phyloP scores from a whole-genome alignment of 441 rosid species.

The Pelargonium myrrhifolium region DNA sequence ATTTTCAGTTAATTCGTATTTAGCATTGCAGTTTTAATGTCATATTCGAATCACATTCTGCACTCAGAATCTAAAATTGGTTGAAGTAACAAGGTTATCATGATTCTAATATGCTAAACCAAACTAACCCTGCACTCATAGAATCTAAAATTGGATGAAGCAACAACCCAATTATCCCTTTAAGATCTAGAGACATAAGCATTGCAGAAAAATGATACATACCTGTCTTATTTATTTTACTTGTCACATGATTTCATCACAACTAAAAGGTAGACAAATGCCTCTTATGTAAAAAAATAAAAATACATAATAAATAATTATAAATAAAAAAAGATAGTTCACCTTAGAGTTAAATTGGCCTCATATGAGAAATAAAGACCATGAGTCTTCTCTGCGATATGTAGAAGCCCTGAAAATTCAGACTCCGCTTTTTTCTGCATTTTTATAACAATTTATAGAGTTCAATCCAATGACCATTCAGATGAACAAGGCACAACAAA shows the following conservation, averaged over 20 bases:
- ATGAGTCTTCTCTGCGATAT: conserved; percentile 48
- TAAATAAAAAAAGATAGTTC: conserved; percentile 9
- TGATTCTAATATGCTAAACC: background rate
- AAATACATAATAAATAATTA: too few relatives aligned
- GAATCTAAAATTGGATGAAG: background rate
- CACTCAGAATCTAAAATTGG: background rate
- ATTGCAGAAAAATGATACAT: background rate
- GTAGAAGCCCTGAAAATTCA: conserved; percentile 49
- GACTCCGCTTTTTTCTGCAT: conserved; percentile 56
- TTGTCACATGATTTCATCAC: background rate
- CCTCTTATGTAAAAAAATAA: background rate
- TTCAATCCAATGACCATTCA: conserved; percentile 9
- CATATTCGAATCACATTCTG: background rate
- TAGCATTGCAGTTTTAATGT: background rate
- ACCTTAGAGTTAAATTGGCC: conserved; percentile 87
- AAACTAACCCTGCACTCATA: background rate
- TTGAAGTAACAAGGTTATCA: background rate
- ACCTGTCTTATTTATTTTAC: background rate
- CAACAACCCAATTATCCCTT: background rate
- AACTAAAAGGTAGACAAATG: background rate
- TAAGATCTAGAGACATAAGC: background rate
- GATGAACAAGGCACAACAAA: background rate
- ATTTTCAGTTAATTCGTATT: background rate
- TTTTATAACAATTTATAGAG: conserved; percentile 6
- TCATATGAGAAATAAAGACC: conserved; percentile 94